Base-by-base conservation (phyloP, 2,329 filamentous ascomycete species). In the Verticillium klebahnii region DNA sequence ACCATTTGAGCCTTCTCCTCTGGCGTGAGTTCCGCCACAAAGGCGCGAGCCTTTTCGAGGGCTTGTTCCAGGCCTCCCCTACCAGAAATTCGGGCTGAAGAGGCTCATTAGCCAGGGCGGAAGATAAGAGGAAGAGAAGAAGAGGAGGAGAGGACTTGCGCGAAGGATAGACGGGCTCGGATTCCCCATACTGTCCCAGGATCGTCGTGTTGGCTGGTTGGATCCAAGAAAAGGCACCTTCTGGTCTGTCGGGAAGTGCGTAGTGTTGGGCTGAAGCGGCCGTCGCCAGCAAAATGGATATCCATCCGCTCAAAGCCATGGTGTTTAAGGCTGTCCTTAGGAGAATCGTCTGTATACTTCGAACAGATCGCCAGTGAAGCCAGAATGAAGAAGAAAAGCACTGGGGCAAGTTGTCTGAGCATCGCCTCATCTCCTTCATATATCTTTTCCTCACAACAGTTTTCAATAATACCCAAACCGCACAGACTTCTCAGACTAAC, bases 1-100 rank as follows among this genome's bases (percentile, higher is more conserved):
- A 72, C 70, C 70, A 72, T 71, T 56, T 67, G 64, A 45, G 71
- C 64, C 65, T 72, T 72, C 56, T 72, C 71, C 19, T 68, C 63
- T 6, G 70, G 60, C 1, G 69, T 72, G 15, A 72, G 58, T 59
- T 71, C 59, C 4, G 66, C 57, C 25, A 72, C 66, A 40, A 71
- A 71, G 58, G 34, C 56, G 12, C 23, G 17, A n/a, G 56, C 56
- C 36, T 58, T 58, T 3, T 40, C 19, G 5, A 58, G n/a, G 70
- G 70, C 71, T 64, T 59, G 65, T 40, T 40, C 12, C n/a, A 3
- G 12, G 15, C 50, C 6, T 39, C 29, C 52, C 25, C 12, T 29
- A 2, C 40, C 29, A 6, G 37, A 45, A 39, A 50, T 25, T 5
- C 34, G 56, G 14, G 56, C 56, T 58, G 4, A 36, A 37, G 6